These are phyloP conservation scores for Arthromyces matolae DNA, from an alignment of 768 basidiomycete species.

Conservation along the genomic window DNA sequence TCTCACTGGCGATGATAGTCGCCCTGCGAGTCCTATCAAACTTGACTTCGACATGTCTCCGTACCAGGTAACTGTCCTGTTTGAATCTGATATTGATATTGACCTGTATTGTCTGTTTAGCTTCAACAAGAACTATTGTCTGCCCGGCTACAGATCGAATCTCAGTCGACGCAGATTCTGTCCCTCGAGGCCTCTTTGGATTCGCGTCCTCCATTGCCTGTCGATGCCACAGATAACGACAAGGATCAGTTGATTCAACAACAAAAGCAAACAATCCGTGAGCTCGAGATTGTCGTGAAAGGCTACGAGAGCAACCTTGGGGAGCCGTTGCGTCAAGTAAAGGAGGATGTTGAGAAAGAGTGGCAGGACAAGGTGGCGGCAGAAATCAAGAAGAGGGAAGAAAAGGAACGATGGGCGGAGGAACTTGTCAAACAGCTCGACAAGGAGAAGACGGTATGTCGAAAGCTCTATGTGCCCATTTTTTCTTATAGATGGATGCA, in stretches of 20 bases:
- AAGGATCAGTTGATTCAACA: constrained; percentile 73
- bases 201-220: constrained; percentile 62
- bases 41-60: constrained; percentile 88
- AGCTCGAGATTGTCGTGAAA: constrained; percentile 67
- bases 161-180: constrained; percentile 79
- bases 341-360: constrained; percentile 73
- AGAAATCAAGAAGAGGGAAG: constrained; percentile 57
- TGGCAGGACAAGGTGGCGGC: constrained; percentile 59
- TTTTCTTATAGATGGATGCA: not conserved
- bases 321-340: constrained; percentile 59
- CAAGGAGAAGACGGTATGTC: constrained; percentile 68
- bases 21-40: constrained; percentile 81
- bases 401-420: constrained; percentile 68
- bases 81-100: not conserved
- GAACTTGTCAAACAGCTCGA: constrained; percentile 76
- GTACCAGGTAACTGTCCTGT: constrained; percentile 55
- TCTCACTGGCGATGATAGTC: constrained; percentile 71
- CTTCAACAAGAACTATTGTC: constrained; percentile 86
- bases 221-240: constrained; percentile 65
- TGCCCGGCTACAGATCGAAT: constrained; percentile 71
- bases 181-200: constrained; percentile 77
- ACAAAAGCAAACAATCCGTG: constrained; percentile 70
- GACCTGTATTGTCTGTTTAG: constrained; percentile 32
- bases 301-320: constrained; percentile 75
- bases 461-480: not conserved